phyloP scores from a whole-genome alignment of 345 rosid genomes.

The Pugionium cornutum region DNA sequence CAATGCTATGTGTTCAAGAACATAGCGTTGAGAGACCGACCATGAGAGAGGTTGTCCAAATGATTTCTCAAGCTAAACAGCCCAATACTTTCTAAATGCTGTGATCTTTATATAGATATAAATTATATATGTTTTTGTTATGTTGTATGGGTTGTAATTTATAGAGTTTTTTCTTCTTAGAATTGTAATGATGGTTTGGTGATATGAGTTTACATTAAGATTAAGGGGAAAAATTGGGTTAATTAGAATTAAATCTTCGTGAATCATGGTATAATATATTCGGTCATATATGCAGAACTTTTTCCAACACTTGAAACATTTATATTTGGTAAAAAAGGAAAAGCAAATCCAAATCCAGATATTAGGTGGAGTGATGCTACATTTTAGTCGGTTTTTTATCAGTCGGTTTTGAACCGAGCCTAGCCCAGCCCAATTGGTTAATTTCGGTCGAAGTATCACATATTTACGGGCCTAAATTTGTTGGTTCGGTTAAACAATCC shows the following conservation, averaged over 20 bases:
- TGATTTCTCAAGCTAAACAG: constrained; percentile 71
- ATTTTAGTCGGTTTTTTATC: background rate
- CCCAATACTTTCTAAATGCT: constrained; percentile 50
- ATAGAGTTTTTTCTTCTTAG: constrained; percentile 25
- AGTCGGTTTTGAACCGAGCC: background rate
- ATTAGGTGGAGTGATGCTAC: background rate
- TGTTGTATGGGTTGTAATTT: constrained; percentile 15
- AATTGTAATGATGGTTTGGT: constrained; percentile 39
- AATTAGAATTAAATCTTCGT: constrained; percentile 2
- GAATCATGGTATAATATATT: background rate
- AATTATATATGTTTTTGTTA: constrained; percentile 9
- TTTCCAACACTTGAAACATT: background rate
- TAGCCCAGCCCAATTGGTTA: background rate
- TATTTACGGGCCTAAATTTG: background rate
- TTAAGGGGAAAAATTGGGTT: background rate
- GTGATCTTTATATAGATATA: constrained; percentile 26
- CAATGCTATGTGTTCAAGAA: constrained; percentile 83
- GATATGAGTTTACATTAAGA: constrained; percentile 31
- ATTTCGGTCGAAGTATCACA: background rate
- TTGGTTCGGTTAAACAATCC: background rate
- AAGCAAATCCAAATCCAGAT: too few species aligned
- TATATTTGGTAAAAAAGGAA: too few species aligned
- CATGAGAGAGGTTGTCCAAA: constrained; percentile 92
- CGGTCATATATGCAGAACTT: background rate
- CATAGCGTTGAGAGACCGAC: constrained; percentile 92